These are phyloP conservation scores for Umbelopsis sp. DNA, from an alignment of 192 early-diverging fungal genomes.

Conservation along the genomic window DNA sequence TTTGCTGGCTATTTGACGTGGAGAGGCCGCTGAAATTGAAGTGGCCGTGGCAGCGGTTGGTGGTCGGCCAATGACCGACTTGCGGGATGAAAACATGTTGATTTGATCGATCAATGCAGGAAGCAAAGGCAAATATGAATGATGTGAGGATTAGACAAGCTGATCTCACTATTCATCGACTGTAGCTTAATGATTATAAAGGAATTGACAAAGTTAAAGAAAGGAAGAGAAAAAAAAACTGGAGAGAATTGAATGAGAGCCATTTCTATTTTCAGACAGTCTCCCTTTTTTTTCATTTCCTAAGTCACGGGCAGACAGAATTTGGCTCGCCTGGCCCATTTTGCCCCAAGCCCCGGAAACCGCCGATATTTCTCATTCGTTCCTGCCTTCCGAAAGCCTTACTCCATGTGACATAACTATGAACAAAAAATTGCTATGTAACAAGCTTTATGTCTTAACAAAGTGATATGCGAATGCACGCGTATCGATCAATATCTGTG, in stretches of 20 bases:
- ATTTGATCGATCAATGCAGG: neutral
- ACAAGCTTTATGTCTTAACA: too few relatives aligned
- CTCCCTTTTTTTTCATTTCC: slow-evolving; percentile 1
- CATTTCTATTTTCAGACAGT: slow-evolving; percentile 14
- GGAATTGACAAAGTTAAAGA: neutral
- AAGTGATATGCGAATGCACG: too few relatives aligned
- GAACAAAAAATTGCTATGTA: too few relatives aligned
- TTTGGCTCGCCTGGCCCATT: neutral
- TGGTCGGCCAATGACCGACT: slow-evolving; percentile 16
- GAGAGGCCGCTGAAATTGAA: slow-evolving; percentile 20
- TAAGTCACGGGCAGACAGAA: neutral
- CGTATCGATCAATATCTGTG: too few relatives aligned
- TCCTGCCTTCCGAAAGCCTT: neutral
- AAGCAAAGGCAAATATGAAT: neutral
- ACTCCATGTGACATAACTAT: neutral
- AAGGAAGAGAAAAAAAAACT: neutral
- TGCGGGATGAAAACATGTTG: slow-evolving; percentile 20
- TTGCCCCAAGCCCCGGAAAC: slow-evolving; percentile 7
- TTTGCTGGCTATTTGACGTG: slow-evolving; percentile 37
- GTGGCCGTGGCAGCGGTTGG: slow-evolving; percentile 21
- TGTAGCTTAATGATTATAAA: neutral
- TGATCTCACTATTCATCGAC: slow-evolving; percentile 11
- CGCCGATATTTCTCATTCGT: slow-evolving; percentile 1
- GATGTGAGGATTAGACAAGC: neutral
- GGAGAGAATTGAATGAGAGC: slow-evolving; percentile 1